phyloP scores from a whole-genome alignment of 2,329 filamentous ascomycete genomes.

The Exophiala spinifera region DNA sequence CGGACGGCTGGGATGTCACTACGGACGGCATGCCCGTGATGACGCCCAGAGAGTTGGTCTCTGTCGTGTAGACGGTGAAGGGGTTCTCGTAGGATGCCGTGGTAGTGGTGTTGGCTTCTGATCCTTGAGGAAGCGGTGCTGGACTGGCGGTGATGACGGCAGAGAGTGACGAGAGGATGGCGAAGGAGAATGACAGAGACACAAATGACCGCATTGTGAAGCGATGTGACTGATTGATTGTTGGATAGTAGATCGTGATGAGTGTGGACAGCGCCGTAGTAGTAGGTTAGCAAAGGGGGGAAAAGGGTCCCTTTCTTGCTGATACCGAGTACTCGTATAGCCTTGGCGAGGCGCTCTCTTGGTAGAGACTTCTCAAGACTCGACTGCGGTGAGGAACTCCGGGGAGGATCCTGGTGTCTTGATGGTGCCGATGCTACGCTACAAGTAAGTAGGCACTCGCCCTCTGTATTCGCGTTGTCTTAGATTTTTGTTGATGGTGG shows the following conservation, averaged over 20 bases:
- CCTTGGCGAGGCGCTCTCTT: no score
- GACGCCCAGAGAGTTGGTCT: slow-evolving; percentile 50
- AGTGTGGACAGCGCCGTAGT: neutral
- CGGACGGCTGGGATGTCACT: slow-evolving; percentile 35
- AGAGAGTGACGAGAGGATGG: slow-evolving; percentile 12
- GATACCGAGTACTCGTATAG: no score
- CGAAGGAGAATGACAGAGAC: slow-evolving; percentile 9
- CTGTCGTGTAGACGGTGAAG: slow-evolving; percentile 43
- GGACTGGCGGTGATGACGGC: neutral
- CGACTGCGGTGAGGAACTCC: no score
- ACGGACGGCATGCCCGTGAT: slow-evolving; percentile 47
- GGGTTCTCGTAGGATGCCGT: slow-evolving; percentile 40
- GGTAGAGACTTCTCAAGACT: no score
- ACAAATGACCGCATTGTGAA: slow-evolving; percentile 9
- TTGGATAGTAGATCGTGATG: neutral
- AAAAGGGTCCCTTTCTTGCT: no score
- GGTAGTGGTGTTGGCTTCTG: neutral
- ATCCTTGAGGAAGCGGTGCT: neutral
- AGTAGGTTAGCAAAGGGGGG: no score
- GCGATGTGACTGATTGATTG: neutral
- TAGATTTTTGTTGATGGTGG: no score
- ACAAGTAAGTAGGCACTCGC: no score
- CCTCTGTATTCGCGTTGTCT: no score
- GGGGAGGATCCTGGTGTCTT: no score
- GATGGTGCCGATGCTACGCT: no score